Base-by-base conservation (phyloP, 2,329 filamentous ascomycete species). In the Colletotrichum sp. region DNA sequence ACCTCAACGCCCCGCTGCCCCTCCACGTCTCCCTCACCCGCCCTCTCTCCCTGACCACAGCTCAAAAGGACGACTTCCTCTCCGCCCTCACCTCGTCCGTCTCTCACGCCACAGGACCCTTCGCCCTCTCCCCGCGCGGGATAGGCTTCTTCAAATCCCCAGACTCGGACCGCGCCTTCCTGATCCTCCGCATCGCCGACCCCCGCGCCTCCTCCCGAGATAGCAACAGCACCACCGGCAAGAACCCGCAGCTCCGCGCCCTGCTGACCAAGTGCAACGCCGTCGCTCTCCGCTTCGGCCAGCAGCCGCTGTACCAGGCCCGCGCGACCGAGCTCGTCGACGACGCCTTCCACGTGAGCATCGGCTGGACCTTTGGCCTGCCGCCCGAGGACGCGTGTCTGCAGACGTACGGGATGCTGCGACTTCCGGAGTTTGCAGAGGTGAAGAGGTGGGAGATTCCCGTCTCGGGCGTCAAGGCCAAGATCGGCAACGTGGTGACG, bases 21-120 rank as follows among this genome's bases (percentile, higher is more conserved):
- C 89, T 99, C 63, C 97, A 99, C 84, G 93, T 99, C 81, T 98
- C 96, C 79, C 90, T 99, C 8, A 99, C 97, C 9, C 90, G 95
- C 8, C 94, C 97, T 0, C 87, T 99, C 67, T 90, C 93, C 15
- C 91, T 99, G 36, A 87, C 88, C 64, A 96, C 94, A 0, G 88
- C 92, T n/a, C 89, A 93, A 78, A 95, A 95, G 79, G 91, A 93
- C 32, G 79, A 78, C 0, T 98, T 98, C 81, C 86, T 94, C 7
- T 84, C 89, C 6, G 83, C 84, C 0, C 82, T 98, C 7, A 82
- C 85, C 43, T 81, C 83, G 2, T 80, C 84, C 10, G 79, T 94
- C 12, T 75, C 81, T 5, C 86, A 86, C 58, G 78, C 84, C 34
- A 77, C 77, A 16, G 64, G 43, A 7, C 21, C 55, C 12, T 89